Evolutionary conservation across 352 stramenopile genomes (phyloP).

Genomic region (Globisporangium iwayamae): DNA sequence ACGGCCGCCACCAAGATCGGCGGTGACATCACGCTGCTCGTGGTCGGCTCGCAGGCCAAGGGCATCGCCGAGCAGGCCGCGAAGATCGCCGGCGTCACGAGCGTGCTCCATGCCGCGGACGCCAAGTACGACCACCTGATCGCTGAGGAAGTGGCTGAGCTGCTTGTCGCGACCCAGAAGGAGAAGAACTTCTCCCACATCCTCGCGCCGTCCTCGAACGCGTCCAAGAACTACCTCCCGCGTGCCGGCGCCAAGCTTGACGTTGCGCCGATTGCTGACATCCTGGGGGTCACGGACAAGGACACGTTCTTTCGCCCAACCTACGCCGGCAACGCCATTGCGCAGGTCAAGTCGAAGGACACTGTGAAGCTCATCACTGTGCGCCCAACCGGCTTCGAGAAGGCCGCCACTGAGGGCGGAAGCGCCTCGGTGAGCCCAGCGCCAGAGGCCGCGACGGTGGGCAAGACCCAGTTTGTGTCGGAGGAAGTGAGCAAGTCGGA

Average conservation of each 20-base stretch:
- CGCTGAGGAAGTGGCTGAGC: slow-evolving; percentile 82
- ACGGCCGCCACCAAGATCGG: slow-evolving; percentile 85
- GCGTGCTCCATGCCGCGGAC: slow-evolving; percentile 80
- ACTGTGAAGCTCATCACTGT: slow-evolving; percentile 95
- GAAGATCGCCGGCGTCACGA: slow-evolving; percentile 77
- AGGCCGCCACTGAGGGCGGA: slow-evolving; percentile 82
- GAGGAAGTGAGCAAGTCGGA: slow-evolving; percentile 95
- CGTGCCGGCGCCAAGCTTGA: slow-evolving; percentile 94
- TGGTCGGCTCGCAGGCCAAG: slow-evolving; percentile 64
- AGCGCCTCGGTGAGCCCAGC: slow-evolving; percentile 66
- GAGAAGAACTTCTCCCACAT: slow-evolving; percentile 88
- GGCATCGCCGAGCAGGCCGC: slow-evolving; percentile 57
- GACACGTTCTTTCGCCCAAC: slow-evolving; percentile 94
- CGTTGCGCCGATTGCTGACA: slow-evolving; percentile 94
- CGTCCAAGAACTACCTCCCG: slow-evolving; percentile 96
- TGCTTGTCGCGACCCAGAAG: slow-evolving; percentile 67
- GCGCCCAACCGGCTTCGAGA: slow-evolving; percentile 97
- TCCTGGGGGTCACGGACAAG: slow-evolving; percentile 88
- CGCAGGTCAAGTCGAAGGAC: slow-evolving; percentile 87
- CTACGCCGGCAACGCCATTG: slow-evolving; percentile 86
- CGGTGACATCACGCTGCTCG: slow-evolving; percentile 74
- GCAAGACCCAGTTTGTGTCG: slow-evolving; percentile 89
- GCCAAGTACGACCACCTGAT: slow-evolving; percentile 87
- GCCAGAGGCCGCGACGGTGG: slow-evolving; percentile 44
- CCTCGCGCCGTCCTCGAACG: slow-evolving; percentile 93